phyloP scores from a whole-genome alignment of 805 yeast genomes.

The Sugiyamaella mastotermitis region DNA sequence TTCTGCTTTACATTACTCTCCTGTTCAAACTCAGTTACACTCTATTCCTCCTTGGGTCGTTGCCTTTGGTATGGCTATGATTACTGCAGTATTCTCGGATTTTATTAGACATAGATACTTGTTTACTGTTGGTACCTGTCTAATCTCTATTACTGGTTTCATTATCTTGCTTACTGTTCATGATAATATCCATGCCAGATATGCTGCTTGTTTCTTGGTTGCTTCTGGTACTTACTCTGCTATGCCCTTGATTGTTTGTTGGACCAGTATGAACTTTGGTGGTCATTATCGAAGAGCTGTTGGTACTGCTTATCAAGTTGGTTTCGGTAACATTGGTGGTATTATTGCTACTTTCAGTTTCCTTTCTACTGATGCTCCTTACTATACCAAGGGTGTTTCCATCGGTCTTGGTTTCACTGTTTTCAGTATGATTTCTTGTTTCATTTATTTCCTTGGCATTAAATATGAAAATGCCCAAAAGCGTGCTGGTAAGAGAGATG shows the following conservation, averaged over 20 bases:
- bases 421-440: constrained; percentile 35
- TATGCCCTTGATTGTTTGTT: constrained; percentile 66
- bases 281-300: constrained; percentile 59
- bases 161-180: constrained; percentile 46
- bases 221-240: constrained; percentile 55
- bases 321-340: constrained; percentile 72
- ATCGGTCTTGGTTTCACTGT: constrained; percentile 43
- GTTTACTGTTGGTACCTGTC: constrained; percentile 21
- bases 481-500: constrained; percentile 20
- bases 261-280: constrained; percentile 56
- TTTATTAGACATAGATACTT: constrained; percentile 33
- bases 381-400: constrained; percentile 48
- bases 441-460: constrained; percentile 33
- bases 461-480: constrained; percentile 25
- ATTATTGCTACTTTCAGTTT: constrained; percentile 57
- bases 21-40: constrained; percentile 69
- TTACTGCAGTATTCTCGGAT: constrained; percentile 62
- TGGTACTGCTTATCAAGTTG: constrained; percentile 57
- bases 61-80: constrained; percentile 63
- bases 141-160: constrained; percentile 48
- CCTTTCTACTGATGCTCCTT: constrained; percentile 52
- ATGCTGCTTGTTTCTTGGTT: constrained; percentile 58
- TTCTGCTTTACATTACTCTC: constrained; percentile 54
- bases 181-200: constrained; percentile 38
- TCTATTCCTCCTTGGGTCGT: constrained; percentile 83